phyloP scores from a whole-genome alignment of 2,329 filamentous ascomycete species.

The Aspergillus tanneri region DNA sequence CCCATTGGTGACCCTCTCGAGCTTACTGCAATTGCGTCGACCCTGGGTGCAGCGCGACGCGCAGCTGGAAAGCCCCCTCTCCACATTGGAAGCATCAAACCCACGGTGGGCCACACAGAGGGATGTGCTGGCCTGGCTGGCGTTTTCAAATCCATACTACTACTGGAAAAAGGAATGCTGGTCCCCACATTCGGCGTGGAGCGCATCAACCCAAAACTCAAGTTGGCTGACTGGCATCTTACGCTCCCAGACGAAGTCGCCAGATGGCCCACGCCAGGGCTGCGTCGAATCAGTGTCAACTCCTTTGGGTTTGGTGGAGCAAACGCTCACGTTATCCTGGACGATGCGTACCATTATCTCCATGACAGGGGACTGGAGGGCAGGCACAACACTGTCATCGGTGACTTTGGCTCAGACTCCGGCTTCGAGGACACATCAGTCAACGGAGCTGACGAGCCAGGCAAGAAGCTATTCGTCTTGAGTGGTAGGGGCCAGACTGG shows the following conservation, averaged over 20 bases:
- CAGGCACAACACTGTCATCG: too few species aligned
- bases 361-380: too few species aligned
- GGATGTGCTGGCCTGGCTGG: conserved; percentile 52
- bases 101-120: conserved; percentile 56
- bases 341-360: conserved; percentile 19
- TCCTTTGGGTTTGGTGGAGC: conserved; percentile 33
- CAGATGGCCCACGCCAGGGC: conserved; percentile 21
- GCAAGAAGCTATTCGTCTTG: too few species aligned
- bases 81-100: conserved; percentile 42
- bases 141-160: conserved; percentile 47
- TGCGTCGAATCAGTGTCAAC: conserved; percentile 25
- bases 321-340: conserved; percentile 26
- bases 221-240: conserved; percentile 25
- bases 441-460: too few species aligned
- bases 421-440: too few species aligned
- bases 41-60: conserved; percentile 14
- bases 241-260: conserved; percentile 16
- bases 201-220: conserved; percentile 43
- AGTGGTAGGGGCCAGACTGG: too few species aligned
- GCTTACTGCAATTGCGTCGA: conserved; percentile 19
- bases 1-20: conserved; percentile 21
- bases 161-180: conserved; percentile 42
- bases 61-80: conserved; percentile 16
- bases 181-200: conserved; percentile 49
- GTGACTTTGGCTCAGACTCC: too few species aligned